phyloP scores from a whole-genome alignment of 495 filamentous ascomycete species.

The Pyrenopolyporus hunteri region DNA sequence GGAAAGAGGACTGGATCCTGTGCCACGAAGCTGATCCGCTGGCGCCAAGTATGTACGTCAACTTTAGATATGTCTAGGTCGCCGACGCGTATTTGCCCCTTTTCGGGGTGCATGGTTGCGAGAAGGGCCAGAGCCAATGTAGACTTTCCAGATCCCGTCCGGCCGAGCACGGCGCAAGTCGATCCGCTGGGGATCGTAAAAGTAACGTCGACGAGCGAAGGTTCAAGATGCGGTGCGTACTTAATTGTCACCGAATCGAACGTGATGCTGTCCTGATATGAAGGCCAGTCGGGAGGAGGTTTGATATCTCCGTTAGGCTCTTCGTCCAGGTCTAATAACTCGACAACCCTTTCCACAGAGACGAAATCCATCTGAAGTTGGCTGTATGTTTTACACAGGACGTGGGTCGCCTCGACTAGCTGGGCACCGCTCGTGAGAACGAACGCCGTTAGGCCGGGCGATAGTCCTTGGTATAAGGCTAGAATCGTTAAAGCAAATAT shows the following conservation, averaged over 20 bases:
- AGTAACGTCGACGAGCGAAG: slow-evolving; percentile 66
- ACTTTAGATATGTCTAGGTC: slow-evolving; percentile 56
- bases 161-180: slow-evolving; percentile 69
- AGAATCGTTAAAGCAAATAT: slow-evolving; percentile 73
- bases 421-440: slow-evolving; percentile 67
- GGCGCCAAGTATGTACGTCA: slow-evolving; percentile 60
- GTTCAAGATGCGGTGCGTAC: slow-evolving; percentile 77
- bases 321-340: slow-evolving; percentile 74
- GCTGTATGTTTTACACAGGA: slow-evolving; percentile 75
- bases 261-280: slow-evolving; percentile 67
- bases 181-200: slow-evolving; percentile 75
- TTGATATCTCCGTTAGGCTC: slow-evolving; percentile 68
- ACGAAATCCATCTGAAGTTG: slow-evolving; percentile 89
- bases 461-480: slow-evolving; percentile 70
- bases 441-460: slow-evolving; percentile 78
- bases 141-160: slow-evolving; percentile 69
- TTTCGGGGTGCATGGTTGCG: slow-evolving; percentile 54
- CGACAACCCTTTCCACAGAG: slow-evolving; percentile 81
- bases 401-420: slow-evolving; percentile 72
- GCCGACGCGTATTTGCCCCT: slow-evolving; percentile 61
- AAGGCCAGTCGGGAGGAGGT: slow-evolving; percentile 79
- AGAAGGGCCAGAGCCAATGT: slow-evolving; percentile 64
- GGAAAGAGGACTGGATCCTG: slow-evolving; percentile 68
- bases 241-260: slow-evolving; percentile 78
- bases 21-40: slow-evolving; percentile 64